These are phyloP conservation scores for Geotrichum citri-aurantii DNA, from an alignment of 1,139 yeast genomes.

Conservation along the genomic window DNA sequence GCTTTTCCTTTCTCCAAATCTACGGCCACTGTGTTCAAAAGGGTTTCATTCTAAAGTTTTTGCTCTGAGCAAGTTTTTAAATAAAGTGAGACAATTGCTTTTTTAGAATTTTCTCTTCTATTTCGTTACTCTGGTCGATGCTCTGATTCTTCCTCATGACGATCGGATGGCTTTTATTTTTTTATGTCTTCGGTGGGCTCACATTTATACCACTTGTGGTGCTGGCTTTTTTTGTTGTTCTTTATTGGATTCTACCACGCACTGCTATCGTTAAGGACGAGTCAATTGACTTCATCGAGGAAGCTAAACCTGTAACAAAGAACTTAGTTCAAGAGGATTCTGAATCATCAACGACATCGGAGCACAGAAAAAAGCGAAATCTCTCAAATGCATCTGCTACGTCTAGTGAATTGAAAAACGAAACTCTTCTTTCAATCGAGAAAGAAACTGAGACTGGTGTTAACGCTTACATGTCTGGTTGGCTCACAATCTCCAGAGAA, in stretches of 20 bases:
- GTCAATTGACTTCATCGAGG: not conserved
- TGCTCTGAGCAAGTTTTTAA: not conserved
- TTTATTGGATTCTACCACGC: constrained; percentile 36
- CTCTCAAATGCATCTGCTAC: not conserved
- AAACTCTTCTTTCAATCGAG: constrained; percentile 32
- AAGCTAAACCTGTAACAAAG: not conserved
- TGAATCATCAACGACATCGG: not conserved
- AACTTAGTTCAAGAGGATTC: not conserved
- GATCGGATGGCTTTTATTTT: constrained; percentile 30
- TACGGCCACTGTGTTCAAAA: not conserved
- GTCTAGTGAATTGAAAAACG: constrained; percentile 17
- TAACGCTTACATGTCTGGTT: constrained; percentile 62
- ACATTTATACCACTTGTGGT: constrained; percentile 63
- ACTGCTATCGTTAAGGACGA: constrained; percentile 12
- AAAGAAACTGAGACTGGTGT: constrained; percentile 57
- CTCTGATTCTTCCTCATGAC: constrained; percentile 10
- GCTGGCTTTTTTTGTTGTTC: constrained; percentile 33
- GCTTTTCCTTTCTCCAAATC: not conserved
- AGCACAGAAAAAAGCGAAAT: not conserved
- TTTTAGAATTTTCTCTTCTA: too few relatives aligned
- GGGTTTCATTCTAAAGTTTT: not conserved
- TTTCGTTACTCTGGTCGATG: not conserved
- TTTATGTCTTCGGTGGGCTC: constrained; percentile 68
- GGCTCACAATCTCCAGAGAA: constrained; percentile 79
- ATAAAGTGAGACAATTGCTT: not conserved